Evolutionary conservation across 129 eudicot genomes (phyloP).

Genomic region (Smallanthus sonchifolius): DNA sequence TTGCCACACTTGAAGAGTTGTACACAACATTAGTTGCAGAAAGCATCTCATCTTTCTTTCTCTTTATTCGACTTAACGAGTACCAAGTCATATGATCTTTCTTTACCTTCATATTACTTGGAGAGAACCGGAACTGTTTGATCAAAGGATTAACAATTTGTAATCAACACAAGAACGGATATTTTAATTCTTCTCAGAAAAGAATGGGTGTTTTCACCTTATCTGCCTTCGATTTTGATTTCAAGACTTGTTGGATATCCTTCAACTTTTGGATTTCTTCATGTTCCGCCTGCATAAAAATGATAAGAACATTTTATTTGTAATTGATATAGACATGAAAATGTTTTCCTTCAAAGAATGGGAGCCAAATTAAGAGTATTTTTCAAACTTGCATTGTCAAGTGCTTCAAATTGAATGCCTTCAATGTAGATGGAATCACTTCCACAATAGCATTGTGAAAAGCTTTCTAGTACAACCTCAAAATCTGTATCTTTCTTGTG

Average conservation of each 20-base stretch:
- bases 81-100: background rate
- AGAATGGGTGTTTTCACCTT: too few relatives aligned
- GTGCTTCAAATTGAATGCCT: constrained; percentile 1
- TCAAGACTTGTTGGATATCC: background rate
- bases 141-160: background rate
- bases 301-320: background rate
- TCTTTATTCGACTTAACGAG: background rate
- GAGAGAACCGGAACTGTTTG: background rate
- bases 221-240: background rate
- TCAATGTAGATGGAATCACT: constrained; percentile 1
- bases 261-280: background rate
- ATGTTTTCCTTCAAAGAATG: background rate
- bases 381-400: background rate
- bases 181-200: background rate
- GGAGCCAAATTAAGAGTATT: background rate
- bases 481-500: background rate
- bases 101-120: background rate
- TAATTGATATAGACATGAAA: background rate
- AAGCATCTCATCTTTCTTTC: background rate
- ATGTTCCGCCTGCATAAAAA: background rate
- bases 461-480: constrained; percentile 11
- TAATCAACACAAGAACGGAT: background rate
- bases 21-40: background rate
- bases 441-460: constrained; percentile 1
- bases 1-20: background rate